Conservation (phyloP, 1,139 yeast species). For the Geotrichum histeridarum region DNA sequence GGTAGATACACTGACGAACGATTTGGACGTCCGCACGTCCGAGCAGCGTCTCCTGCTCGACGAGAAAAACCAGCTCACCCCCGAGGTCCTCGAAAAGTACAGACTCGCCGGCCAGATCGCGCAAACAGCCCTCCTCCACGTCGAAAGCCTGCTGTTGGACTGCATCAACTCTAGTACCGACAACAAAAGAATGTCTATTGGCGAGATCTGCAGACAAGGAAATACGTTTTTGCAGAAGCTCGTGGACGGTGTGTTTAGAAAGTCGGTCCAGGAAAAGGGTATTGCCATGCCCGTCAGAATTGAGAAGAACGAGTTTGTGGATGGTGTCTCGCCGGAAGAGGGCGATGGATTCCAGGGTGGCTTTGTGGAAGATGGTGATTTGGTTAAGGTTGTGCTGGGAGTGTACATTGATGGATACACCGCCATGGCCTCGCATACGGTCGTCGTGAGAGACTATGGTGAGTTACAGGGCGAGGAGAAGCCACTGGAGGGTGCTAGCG, state of each 20-base stretch:
- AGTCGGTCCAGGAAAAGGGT: conserved; percentile 52
- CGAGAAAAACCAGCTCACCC: conserved; percentile 64
- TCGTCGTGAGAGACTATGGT: conserved; percentile 61
- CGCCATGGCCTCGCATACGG: conserved; percentile 76
- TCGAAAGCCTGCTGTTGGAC: conserved; percentile 60
- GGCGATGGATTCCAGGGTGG: conserved; percentile 53
- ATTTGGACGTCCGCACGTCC: conserved; percentile 6
- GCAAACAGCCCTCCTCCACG: conserved; percentile 74
- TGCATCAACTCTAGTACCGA: conserved; percentile 51
- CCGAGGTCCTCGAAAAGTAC: conserved; percentile 67
- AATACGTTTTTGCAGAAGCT: conserved; percentile 57
- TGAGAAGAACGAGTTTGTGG: conserved; percentile 72
- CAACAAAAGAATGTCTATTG: conserved; percentile 43
- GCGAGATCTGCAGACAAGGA: conserved; percentile 76
- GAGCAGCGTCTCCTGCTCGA: conserved; percentile 62
- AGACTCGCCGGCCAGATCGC: conserved; percentile 85
- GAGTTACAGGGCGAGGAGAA: conserved; percentile 50
- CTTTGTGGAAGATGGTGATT: conserved; percentile 62
- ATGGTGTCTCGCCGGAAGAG: conserved; percentile 82
- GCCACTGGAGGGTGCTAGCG: conserved; percentile 76
- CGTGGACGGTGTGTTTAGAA: conserved; percentile 29
- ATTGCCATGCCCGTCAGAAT: conserved; percentile 87
- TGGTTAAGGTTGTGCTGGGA: conserved; percentile 72
- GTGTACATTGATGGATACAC: conserved; percentile 87
- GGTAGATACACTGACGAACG: conserved; percentile 10